Base-by-base conservation (phyloP, 352 stramenopile species). In the Globisporangium recalcitrans region DNA sequence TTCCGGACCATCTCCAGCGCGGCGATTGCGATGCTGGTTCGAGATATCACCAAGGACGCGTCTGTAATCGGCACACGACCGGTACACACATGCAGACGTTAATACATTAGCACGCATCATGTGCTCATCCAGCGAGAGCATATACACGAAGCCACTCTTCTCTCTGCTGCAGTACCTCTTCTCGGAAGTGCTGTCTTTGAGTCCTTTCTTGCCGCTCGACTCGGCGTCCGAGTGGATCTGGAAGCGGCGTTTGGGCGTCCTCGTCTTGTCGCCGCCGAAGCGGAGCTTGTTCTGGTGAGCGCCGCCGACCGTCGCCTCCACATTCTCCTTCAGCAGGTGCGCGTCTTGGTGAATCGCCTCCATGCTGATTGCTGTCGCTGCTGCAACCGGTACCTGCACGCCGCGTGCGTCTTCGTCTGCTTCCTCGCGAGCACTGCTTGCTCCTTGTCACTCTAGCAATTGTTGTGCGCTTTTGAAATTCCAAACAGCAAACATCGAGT, bases 41-140 rank as follows among this genome's bases (percentile, higher is more conserved):
- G 83, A 93, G 44, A 93, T 93, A 59, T 93, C 83, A 8, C 78
- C 71, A 4, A 93, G 70, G 29, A 68, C 81, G 52, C 83, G 83
- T 71, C 83, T 91, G 31, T 22, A 48, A 49, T 26, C 19, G 8
- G 31, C 51, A 22, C 6, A 21, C 6, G n/a, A n/a, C n/a, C n/a
- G n/a, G n/a, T n/a, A n/a, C 8, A 48, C 14, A 13, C 4, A 55
- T 16, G 44, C 7, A 56, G 5, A 8, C 19, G n/a, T 34, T n/a
- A 26, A 11, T 26, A 31, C 4, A 47, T 47, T 22, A 60, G 26
- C 34, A 38, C 13, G 5, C 7, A 14, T 3, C 27, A 58, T n/a
- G 26, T 8, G 16, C 19, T 19, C 21, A 29, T 24, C 14, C 8
- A 8, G 11, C 32, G 9, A 38, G 2, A 31, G 53, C 11, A 64